phyloP scores from a whole-genome alignment of 2,329 filamentous ascomycete genomes.

The Arthrobotrys entomopaga region DNA sequence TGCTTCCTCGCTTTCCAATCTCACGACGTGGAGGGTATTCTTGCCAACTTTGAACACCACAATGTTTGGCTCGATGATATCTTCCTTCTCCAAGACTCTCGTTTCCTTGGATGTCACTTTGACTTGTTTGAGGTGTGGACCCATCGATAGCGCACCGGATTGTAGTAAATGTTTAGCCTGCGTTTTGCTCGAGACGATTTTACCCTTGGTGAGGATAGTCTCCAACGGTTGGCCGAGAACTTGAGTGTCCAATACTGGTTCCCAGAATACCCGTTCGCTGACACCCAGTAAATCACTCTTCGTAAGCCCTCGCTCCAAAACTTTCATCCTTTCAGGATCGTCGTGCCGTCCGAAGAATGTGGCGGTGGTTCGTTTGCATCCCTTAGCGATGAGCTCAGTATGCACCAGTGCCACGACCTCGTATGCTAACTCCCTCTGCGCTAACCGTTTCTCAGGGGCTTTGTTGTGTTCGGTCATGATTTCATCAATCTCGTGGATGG shows the following conservation, averaged over 20 bases:
- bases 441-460: slow-evolving; percentile 76
- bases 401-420: slow-evolving; percentile 86
- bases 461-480: slow-evolving; percentile 75
- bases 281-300: slow-evolving; percentile 23
- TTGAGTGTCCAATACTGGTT: slow-evolving; percentile 6
- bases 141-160: slow-evolving; percentile 36
- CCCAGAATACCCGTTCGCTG: slow-evolving; percentile 27
- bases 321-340: background rate
- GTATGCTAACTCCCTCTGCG: slow-evolving; percentile 83
- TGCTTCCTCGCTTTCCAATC: slow-evolving; percentile 5
- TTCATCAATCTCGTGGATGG: slow-evolving; percentile 72
- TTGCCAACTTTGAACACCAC: slow-evolving; percentile 43
- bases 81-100: background rate
- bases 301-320: slow-evolving; percentile 1
- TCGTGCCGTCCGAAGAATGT: slow-evolving; percentile 31
- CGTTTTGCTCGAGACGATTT: slow-evolving; percentile 21
- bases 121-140: slow-evolving; percentile 35
- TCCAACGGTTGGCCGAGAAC: slow-evolving; percentile 30
- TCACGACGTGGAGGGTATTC: slow-evolving; percentile 34
- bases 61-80: slow-evolving; percentile 27
- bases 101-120: slow-evolving; percentile 14
- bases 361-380: slow-evolving; percentile 66
- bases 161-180: slow-evolving; percentile 32
- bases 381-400: slow-evolving; percentile 72
- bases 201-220: slow-evolving; percentile 17